Conservation (phyloP, 208 protist genomes). For the Herpetomonas samuelpessoai region DNA sequence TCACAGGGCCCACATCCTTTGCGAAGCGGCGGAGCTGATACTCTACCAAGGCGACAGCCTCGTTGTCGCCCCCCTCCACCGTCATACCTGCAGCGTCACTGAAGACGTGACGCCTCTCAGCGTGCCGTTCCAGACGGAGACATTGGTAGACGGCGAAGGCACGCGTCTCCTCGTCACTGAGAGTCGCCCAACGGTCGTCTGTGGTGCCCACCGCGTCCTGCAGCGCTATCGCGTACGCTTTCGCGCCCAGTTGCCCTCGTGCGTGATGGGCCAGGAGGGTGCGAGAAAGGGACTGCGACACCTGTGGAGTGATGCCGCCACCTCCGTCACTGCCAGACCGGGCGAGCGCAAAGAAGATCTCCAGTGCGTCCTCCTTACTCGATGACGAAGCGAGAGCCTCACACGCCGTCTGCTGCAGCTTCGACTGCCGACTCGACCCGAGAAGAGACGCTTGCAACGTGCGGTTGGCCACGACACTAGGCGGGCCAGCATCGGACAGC, state of each 20-base stretch:
- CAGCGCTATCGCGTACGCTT: slow-evolving; percentile 38
- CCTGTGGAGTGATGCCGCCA: no score
- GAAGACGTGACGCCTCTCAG: slow-evolving; percentile 41
- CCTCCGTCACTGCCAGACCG: slow-evolving; percentile 11
- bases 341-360: slow-evolving; percentile 46
- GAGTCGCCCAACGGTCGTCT: slow-evolving; percentile 39
- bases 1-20: slow-evolving; percentile 18
- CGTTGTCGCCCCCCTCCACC: slow-evolving; percentile 73
- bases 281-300: no score
- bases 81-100: slow-evolving; percentile 45
- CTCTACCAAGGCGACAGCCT: slow-evolving; percentile 42
- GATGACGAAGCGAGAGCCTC: slow-evolving; percentile 23
- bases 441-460: slow-evolving; percentile 5
- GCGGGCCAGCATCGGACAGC: no score
- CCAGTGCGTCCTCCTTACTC: slow-evolving; percentile 32
- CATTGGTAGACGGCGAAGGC: slow-evolving; percentile 51
- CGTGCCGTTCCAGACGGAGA: slow-evolving; percentile 40
- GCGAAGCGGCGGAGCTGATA: slow-evolving; percentile 38
- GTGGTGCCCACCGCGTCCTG: slow-evolving; percentile 32
- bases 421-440: slow-evolving; percentile 2
- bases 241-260: slow-evolving; percentile 41
- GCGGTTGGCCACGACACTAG: not conserved
- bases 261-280: no score
- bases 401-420: slow-evolving; percentile 21
- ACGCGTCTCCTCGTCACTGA: slow-evolving; percentile 40